Base-by-base conservation (phyloP, 768 basidiomycete genomes). In the Suillus bovinus region DNA sequence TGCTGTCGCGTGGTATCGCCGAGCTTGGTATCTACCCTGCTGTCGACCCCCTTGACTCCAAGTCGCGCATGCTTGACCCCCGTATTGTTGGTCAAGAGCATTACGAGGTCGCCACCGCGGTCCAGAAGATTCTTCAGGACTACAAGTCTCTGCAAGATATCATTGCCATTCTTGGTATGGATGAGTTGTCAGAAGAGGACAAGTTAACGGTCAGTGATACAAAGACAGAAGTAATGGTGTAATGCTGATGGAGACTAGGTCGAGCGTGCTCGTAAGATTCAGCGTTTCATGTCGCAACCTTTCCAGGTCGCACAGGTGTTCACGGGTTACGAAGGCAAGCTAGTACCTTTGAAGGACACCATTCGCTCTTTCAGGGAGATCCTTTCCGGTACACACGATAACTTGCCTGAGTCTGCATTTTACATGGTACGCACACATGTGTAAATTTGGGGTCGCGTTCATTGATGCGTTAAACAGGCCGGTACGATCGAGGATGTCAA, bases 161-260 rank as follows among this genome's bases (percentile, higher is more conserved):
- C 79, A 99, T 99, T 83, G 97, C 97, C 73, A 99, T 99, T 82
- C 81, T 99, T 72, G 97, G 97, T 85, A 99, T 99, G 97, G 97
- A 99, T 76, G 97, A 99, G 79, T 88, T 99, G 85, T 99, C 96
- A 20, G 97, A 99, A 77, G 97, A 99, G 82, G 97, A 99, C 82
- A 99, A 99, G 82, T 82, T 99, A 68, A 98, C 96, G 67, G 94
- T 94, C 80, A 76, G 86, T 82, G 33, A 34, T 34, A 34, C 33
- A 34, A 34, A 34, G 33, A 34, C 33, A 34, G 6, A 2, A 34
- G 33, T 34, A 34, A 34, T 10, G 33, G 8, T 29, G 5, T n/a
- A 42, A 8, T 55, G 58, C 34, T 50, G 22, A 56, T 34, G 50
- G n/a, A 5, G 70, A 54, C 10, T 62, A 91, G 89, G 95, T 97